Percentiles rank a stretch among this genome's conserved stretches.
These are phyloP conservation scores for Asterella californica DNA, from an alignment of 225 moss, liverwort and hornwort species.

Conservation along the genomic window DNA sequence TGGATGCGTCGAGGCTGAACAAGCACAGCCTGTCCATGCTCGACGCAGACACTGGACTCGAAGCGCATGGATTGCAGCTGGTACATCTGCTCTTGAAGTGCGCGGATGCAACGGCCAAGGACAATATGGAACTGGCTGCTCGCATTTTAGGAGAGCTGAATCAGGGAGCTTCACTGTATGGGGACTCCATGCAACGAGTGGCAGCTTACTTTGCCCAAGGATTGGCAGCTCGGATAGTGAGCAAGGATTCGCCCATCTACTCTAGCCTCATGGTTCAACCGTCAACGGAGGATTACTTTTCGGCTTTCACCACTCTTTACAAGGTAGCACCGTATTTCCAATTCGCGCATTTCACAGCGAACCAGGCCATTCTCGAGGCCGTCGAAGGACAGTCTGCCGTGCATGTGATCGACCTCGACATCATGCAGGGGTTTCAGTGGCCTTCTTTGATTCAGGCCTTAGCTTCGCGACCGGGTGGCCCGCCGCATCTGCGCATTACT, in stretches of 20 bases:
- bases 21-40: constrained; percentile 22
- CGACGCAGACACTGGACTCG: constrained; percentile 29
- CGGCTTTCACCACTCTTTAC: constrained; percentile 86
- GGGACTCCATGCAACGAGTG: constrained; percentile 88
- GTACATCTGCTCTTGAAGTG: constrained; percentile 55
- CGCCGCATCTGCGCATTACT: constrained; percentile 80
- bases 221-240: constrained; percentile 68
- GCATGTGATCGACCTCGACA: constrained; percentile 80
- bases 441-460: constrained; percentile 76
- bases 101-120: constrained; percentile 68
- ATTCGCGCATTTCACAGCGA: constrained; percentile 93
- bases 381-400: constrained; percentile 51
- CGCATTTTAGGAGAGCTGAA: constrained; percentile 64
- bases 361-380: constrained; percentile 85
- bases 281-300: constrained; percentile 56
- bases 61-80: constrained; percentile 41
- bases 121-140: constrained; percentile 48
- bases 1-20: constrained; percentile 20
- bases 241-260: constrained; percentile 54
- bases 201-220: constrained; percentile 83
- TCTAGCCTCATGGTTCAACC: constrained; percentile 56
- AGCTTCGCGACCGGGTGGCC: constrained; percentile 63
- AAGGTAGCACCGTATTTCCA: constrained; percentile 82
- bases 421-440: constrained; percentile 99
- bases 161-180: constrained; percentile 71